Percentiles rank a stretch among this genome's conserved stretches.
These are phyloP conservation scores for Ophiosphaerella narmari DNA, from an alignment of 2,329 filamentous ascomycete genomes.

Conservation along the genomic window DNA sequence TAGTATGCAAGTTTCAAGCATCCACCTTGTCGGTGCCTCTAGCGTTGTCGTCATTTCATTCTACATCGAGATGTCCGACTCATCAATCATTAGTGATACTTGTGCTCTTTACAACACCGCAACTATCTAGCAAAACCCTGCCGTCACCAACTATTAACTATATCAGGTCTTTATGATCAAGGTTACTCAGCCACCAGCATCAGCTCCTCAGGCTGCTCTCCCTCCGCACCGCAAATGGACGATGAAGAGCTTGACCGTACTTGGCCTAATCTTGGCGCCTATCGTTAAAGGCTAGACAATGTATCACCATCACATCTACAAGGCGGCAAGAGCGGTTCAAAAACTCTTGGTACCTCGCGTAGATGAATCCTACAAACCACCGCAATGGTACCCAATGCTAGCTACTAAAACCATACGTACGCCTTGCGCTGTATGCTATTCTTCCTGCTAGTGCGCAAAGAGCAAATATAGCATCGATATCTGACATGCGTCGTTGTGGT, in stretches of 20 bases:
- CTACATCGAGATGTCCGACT: not conserved
- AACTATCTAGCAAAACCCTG: too few relatives aligned
- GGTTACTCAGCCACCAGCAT: not conserved
- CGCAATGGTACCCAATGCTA: not conserved
- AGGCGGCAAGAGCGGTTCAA: not conserved
- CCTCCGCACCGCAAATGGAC: not conserved
- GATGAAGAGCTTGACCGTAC: not conserved
- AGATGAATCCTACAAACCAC: not conserved
- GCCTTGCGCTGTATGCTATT: not conserved
- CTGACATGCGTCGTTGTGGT: too few relatives aligned
- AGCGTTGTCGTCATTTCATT: not conserved
- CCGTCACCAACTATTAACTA: too few relatives aligned
- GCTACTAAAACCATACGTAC: not conserved
- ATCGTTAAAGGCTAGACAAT: not conserved
- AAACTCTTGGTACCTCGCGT: not conserved
- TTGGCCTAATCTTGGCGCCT: slow-evolving; percentile 10
- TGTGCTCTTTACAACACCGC: too few relatives aligned
- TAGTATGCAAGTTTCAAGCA: not conserved
- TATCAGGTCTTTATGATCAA: too few relatives aligned
- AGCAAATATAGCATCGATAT: too few relatives aligned
- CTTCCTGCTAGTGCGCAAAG: not conserved
- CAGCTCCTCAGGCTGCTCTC: not conserved
- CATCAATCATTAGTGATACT: too few relatives aligned
- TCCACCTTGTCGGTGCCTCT: not conserved
- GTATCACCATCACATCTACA: not conserved